A percentile compares a stretch with the other conserved stretches of the same genome.
These are phyloP conservation scores for Neoarthrinium moseri DNA, from an alignment of 2,329 filamentous ascomycete species.

Conservation along the genomic window DNA sequence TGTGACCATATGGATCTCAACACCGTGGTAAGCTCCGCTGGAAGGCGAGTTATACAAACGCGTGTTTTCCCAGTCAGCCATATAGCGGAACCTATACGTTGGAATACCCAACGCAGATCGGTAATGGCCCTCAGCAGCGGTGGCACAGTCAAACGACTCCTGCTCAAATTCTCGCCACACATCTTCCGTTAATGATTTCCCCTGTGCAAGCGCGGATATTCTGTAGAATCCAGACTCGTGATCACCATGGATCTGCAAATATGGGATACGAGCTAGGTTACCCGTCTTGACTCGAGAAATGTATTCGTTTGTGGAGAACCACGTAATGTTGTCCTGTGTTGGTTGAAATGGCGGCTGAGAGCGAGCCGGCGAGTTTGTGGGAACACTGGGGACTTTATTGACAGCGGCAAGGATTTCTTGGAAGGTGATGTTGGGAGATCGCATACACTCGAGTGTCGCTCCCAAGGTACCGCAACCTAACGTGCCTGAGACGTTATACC, in stretches of 20 bases:
- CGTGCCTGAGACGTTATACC: slow-evolving; percentile 9
- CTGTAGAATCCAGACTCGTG: slow-evolving; percentile 9
- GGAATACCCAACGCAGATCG: background rate
- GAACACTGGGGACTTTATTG: background rate
- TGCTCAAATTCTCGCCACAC: slow-evolving; percentile 6
- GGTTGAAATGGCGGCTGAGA: slow-evolving; percentile 9
- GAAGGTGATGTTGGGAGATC: slow-evolving; percentile 7
- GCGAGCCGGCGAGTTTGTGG: slow-evolving; percentile 1
- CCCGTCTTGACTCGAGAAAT: slow-evolving; percentile 1
- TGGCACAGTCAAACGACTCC: slow-evolving; percentile 6
- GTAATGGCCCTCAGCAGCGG: slow-evolving; percentile 5
- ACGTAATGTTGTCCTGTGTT: slow-evolving; percentile 7
- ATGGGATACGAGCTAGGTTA: slow-evolving; percentile 2
- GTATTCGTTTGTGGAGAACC: slow-evolving; percentile 2
- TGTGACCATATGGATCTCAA: slow-evolving; percentile 8
- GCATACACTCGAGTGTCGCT: slow-evolving; percentile 8
- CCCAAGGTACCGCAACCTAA: slow-evolving; percentile 6
- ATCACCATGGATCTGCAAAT: slow-evolving; percentile 5
- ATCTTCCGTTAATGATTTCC: slow-evolving; percentile 1
- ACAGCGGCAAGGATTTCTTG: slow-evolving; percentile 4
- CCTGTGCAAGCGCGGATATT: slow-evolving; percentile 7
- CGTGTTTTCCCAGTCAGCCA: slow-evolving; percentile 9
- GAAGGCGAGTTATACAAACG: slow-evolving; percentile 7
- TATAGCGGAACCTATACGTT: slow-evolving; percentile 2
- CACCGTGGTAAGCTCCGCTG: slow-evolving; percentile 9